Evolutionary conservation across 805 yeast genomes (phyloP), one percentile per base, ranked within the genome.

Genomic region (Kuraishia ogatae): DNA sequence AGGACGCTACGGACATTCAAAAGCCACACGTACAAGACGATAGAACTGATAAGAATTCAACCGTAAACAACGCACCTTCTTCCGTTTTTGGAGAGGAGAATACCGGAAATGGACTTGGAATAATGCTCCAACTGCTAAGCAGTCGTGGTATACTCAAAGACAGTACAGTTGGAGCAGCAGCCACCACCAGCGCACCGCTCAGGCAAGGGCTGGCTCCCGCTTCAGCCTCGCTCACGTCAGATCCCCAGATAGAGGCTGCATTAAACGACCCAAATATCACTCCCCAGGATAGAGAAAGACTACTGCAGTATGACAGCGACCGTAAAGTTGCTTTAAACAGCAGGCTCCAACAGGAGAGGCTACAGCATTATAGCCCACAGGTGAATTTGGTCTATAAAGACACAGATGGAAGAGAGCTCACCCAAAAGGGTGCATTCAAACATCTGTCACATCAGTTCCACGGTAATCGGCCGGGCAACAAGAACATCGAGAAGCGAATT

Each of bases 391-490:
- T 74, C 24, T 87, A 89, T 66, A 76, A 73, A 20, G 96, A 89
- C 64, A 84, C 81, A 24, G 61, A 68, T 1, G 96, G 96, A 0
- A 72, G 79, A 35, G 72, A 73, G 21, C 67, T 90, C 26, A 70
- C 76, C 29, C 75, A 84, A 2, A 87, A 85, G 62, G 84, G 84
- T 57, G 96, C 96, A 1, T 89, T 80, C 72, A 89, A 87, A 69
- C 80, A 80, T 57, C 69, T 89, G 51, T 85, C 94, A 2, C 92
- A 86, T 58, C 81, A 83, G 59, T 89, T 88, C 66, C 96, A 89
- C 65, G 96, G 94, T 15, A 54, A 39, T 7, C 46, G 24, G 28
- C 49, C 49, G 15, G 50, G 50, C n/a, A 52, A 52, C 23, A 47
- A 19, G 22, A 52, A 22, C 17, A 35, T 15, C 43, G 43, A 35